Evolutionary conservation across 2,329 filamentous ascomycete species (phyloP).

Genomic region (Grosmannia huntii): DNA sequence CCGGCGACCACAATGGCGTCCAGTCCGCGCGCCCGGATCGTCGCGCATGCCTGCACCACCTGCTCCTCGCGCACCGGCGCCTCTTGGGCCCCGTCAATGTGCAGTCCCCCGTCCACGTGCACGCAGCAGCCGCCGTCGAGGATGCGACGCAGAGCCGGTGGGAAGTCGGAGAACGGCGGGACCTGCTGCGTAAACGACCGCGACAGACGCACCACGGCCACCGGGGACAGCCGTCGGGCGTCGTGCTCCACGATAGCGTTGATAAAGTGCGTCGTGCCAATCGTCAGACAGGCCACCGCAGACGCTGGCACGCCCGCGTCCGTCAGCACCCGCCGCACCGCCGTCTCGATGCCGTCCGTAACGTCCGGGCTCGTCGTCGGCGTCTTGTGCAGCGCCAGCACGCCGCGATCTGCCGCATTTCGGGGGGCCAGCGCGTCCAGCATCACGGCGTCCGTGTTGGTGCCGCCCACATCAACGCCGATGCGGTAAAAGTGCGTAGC

Average conservation of each 20-base stretch:
- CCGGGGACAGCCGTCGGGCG: slow-evolving; percentile 13
- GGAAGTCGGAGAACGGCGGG: slow-evolving; percentile 27
- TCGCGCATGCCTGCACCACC: slow-evolving; percentile 6
- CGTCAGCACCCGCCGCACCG: slow-evolving; percentile 9
- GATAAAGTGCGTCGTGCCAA: slow-evolving; percentile 15
- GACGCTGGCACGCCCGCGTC: not conserved
- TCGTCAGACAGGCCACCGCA: slow-evolving; percentile 9
- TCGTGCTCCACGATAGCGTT: slow-evolving; percentile 15
- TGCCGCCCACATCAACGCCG: slow-evolving; percentile 17
- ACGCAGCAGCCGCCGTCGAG: slow-evolving; percentile 32
- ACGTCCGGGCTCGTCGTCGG: slow-evolving; percentile 5
- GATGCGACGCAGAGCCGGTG: slow-evolving; percentile 23
- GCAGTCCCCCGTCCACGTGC: slow-evolving; percentile 35
- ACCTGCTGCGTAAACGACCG: slow-evolving; percentile 22
- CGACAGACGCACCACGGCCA: slow-evolving; percentile 21
- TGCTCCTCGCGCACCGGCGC: slow-evolving; percentile 29
- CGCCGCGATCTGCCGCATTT: slow-evolving; percentile 12
- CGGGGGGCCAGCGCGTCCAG: slow-evolving; percentile 28
- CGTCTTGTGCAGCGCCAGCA: slow-evolving; percentile 11
- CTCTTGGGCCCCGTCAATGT: slow-evolving; percentile 37
- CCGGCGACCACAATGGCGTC: slow-evolving; percentile 39
- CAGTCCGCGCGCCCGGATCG: slow-evolving; percentile 16
- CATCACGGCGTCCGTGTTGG: slow-evolving; percentile 40
- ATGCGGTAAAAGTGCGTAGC: not conserved
- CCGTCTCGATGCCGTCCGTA: slow-evolving; percentile 10